These are phyloP conservation scores for Trypanosoma congolense DNA, from an alignment of 208 protist species.

Conservation along the genomic window DNA sequence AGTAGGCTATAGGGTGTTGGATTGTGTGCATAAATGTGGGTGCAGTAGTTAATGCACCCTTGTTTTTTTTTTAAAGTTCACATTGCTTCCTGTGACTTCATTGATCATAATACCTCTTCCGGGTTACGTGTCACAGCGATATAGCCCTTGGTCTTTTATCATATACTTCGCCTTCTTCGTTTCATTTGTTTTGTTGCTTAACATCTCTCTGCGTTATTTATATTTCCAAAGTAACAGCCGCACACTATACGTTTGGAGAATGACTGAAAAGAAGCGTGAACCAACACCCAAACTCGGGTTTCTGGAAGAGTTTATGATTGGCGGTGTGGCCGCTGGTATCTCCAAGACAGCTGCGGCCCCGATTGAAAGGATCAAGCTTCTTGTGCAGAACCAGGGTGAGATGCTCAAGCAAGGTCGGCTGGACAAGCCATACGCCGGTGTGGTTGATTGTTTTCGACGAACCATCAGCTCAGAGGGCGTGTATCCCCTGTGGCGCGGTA, in stretches of 20 bases:
- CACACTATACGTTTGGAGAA: constrained; percentile 6
- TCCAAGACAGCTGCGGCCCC: constrained; percentile 93
- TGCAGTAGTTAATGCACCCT: no score
- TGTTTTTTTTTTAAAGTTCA: no score
- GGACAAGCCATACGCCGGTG: constrained; percentile 91
- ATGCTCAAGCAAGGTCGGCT: constrained; percentile 75
- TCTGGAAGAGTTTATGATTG: constrained; percentile 80
- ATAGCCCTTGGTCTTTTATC: no score
- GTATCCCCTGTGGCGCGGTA: constrained; percentile 95
- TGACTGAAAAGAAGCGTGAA: constrained; percentile 19
- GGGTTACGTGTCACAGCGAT: no score
- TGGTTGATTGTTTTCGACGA: constrained; percentile 92
- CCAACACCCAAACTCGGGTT: constrained; percentile 49
- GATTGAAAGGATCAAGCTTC: constrained; percentile 95
- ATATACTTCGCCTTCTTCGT: no score
- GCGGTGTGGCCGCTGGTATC: constrained; percentile 69
- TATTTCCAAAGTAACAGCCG: constrained; percentile 16
- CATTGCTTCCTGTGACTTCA: no score
- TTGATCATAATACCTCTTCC: no score
- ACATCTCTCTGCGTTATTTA: not conserved
- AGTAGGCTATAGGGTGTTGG: no score
- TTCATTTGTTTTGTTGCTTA: no score
- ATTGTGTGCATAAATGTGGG: no score
- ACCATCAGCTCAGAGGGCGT: constrained; percentile 92
- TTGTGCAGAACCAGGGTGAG: constrained; percentile 92